Percentiles rank a stretch among this genome's conserved stretches.
Evolutionary conservation across 2,329 filamentous ascomycete species (phyloP).

Genomic region (Orbilia oligospora): DNA sequence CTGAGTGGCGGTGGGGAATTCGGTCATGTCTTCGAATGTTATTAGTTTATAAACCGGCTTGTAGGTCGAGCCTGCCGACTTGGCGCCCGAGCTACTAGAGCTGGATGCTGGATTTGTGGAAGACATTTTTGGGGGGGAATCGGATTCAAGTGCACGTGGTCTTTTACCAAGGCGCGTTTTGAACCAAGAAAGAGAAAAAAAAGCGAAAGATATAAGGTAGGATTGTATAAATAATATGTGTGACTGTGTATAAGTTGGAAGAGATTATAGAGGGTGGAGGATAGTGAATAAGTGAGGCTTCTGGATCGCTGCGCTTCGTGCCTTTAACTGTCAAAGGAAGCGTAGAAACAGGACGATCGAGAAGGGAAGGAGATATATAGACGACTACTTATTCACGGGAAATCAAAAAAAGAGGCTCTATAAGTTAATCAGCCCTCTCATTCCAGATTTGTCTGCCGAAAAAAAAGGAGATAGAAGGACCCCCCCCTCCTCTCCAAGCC

Average conservation of each 20-base stretch:
- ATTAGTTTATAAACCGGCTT: constrained; percentile 41
- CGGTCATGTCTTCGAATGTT: constrained; percentile 29
- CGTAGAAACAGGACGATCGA: no score
- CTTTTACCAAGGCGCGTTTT: background rate
- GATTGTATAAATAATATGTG: background rate
- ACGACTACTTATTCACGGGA: constrained; percentile 15
- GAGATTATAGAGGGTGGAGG: background rate
- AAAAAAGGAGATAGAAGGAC: background rate
- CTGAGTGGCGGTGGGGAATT: background rate
- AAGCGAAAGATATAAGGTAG: background rate
- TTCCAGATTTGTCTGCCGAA: background rate
- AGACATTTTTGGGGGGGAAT: background rate
- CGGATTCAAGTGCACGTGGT: no score
- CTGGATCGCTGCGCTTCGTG: background rate
- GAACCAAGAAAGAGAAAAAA: background rate
- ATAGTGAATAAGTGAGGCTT: background rate
- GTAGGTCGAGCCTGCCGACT: background rate
- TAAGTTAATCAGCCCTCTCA: no score
- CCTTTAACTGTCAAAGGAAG: background rate
- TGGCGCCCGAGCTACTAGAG: constrained; percentile 4
- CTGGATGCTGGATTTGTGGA: background rate
- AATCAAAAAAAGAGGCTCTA: background rate
- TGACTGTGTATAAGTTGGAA: background rate
- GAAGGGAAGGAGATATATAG: background rate
- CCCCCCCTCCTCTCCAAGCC: background rate